Conservation (phyloP, 2,329 filamentous ascomycete species). For the Botryotinia calthae region DNA sequence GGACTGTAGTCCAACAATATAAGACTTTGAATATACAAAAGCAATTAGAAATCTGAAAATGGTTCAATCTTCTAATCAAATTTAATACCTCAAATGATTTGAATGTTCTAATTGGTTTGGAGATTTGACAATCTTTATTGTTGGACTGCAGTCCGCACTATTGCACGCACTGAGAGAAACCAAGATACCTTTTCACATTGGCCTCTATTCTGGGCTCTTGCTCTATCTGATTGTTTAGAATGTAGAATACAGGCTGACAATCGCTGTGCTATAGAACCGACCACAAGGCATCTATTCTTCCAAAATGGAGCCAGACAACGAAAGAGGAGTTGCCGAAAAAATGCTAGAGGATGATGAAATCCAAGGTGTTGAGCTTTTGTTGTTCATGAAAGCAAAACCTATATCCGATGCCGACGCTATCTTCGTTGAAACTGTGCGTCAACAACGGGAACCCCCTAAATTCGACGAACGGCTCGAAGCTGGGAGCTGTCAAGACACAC, state of each 20-base stretch:
- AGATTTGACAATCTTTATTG: too few species aligned
- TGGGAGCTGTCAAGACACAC: background rate
- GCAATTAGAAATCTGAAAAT: too few species aligned
- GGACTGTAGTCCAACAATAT: too few species aligned
- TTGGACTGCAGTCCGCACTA: too few species aligned
- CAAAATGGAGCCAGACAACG: background rate
- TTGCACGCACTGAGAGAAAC: too few species aligned
- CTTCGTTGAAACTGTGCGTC: background rate
- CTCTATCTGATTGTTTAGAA: background rate
- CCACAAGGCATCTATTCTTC: background rate
- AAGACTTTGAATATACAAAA: too few species aligned
- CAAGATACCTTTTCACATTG: too few species aligned
- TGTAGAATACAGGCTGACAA: background rate
- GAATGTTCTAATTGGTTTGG: too few species aligned
- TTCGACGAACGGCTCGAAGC: background rate
- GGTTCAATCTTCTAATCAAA: too few species aligned
- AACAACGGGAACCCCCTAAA: background rate
- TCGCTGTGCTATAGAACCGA: background rate
- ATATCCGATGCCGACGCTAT: background rate
- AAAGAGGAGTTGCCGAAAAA: too few species aligned
- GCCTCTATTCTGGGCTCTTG: background rate
- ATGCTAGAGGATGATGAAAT: background rate
- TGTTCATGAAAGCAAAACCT: accelerated
- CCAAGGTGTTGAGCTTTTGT: background rate
- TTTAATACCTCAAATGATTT: too few species aligned